Conservation (phyloP, 192 early-diverging fungal genomes). For the Coemansia sp. region DNA sequence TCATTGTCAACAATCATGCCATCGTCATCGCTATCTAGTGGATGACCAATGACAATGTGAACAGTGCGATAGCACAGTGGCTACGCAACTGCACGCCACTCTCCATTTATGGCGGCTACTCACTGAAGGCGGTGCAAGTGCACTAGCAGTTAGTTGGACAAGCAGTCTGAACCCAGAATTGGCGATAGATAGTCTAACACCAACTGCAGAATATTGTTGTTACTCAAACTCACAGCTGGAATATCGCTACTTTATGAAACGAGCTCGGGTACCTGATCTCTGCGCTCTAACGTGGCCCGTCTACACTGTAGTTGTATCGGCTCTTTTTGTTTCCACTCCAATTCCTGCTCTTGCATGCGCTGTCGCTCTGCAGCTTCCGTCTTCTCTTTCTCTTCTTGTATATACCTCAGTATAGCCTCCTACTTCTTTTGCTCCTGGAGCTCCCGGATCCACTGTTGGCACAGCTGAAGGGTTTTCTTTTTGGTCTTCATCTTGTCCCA, state of each 20-base stretch:
- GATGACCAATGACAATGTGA: not conserved
- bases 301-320: not conserved
- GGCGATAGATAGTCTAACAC: not conserved
- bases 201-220: not conserved
- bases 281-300: not conserved
- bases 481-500: not conserved
- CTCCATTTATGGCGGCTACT: constrained; percentile 2
- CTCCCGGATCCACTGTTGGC: not conserved
- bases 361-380: too few relatives aligned
- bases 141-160: not conserved
- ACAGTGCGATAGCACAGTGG: constrained; percentile 8
- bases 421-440: not conserved
- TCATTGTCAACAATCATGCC: not conserved
- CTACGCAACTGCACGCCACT: constrained; percentile 3
- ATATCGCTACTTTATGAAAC: too few relatives aligned
- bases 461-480: not conserved
- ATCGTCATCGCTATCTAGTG: not conserved
- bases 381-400: not conserved
- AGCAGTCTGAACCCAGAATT: not conserved
- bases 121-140: not conserved
- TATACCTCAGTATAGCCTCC: not conserved
- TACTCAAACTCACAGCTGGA: not conserved
- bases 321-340: too few relatives aligned
- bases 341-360: not conserved
- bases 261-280: not conserved